Evolutionary conservation across 2,329 filamentous ascomycete genomes (phyloP), one percentile per base, ranked within the genome.

Genomic region (Monosporascus sp.): DNA sequence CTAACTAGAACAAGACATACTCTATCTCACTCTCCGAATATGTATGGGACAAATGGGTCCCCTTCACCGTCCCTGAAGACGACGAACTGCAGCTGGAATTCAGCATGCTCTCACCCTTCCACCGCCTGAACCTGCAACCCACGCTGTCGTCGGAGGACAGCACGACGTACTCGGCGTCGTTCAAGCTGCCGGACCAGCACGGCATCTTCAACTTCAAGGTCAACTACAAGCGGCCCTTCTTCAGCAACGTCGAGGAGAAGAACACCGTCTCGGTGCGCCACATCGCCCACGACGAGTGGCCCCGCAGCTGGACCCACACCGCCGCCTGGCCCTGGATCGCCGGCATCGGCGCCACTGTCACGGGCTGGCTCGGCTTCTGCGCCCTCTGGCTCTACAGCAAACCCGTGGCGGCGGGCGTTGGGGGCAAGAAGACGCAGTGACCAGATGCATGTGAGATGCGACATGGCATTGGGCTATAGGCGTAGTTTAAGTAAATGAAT

Each of bases 181-280:
- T 99, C 74, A 88, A 80, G 59, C 81, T 93, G 4, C 94, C 94
- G 5, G 94, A 99, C 70, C 94, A 99, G 74, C 94, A 99, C 76
- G 94, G 94, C 68, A 97, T 99, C 74, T 99, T 97, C 81, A 96
- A 96, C 76, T 97, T 99, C 81, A 85, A 87, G 68, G 81, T 97
- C 72, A 96, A 97, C 80, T 97, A 97, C 81, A 96, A 96, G 79
- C 86, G 94, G 7, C 91, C 93, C 1, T 96, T 97, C 78, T 74
- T 96, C 62, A 94, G 85, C 65, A 88, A 86, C 69, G 70, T 99
- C 50, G 92, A 97, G 68, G 91, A 97, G 77, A 97, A 97, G 83
- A 83, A 86, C 63, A 94, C 93, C 22, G 92, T 97, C 50, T 96
- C 92, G 1, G 90, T 99, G 35, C 84, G 94, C 47, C 94, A 99